Base-by-base conservation (phyloP, 1,284 basidiomycete genomes). In the Moesziomyces aphidis region DNA sequence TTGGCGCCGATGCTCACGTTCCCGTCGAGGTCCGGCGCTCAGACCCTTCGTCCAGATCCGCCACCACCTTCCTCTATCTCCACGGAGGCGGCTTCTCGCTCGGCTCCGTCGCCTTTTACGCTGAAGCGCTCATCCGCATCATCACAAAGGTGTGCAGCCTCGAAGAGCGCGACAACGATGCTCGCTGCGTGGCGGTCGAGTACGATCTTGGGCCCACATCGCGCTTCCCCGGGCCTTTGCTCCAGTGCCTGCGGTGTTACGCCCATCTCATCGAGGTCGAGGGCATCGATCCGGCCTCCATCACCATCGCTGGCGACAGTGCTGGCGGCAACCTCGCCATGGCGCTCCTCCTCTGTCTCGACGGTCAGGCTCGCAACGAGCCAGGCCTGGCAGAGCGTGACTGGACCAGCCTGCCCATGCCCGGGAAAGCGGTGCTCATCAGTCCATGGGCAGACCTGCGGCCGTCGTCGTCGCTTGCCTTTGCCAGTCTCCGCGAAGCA, bases 21-120 rank as follows among this genome's bases (percentile, higher is more conserved):
- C 63, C 71, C 19, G 65, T 67, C 51, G 57, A 72, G 24, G 60
- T 64, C 1, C 46, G 66, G 24, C 70, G 73, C 15, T 62, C 67
- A 28, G 72, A 71, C 31, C 62, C 64, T 3, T 57, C 59, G 5
- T 67, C 73, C 31, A 45, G 59, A 19, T 56, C 61, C 3, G 76
- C 79, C 7, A 72, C 78, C 3, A 82, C 80, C 3, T 61, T 84
- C 19, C 67, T 80, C 23, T 83, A 81, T 48, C 68, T 84, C 17
- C 83, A 84, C 51, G 83, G 83, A 28, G 83, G 83, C 26, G 83
- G 83, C 24, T 84, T 84, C 67, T 78, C 79, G 11, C 73, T 83
- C 15, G 83, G 82, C 59, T 80, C 78, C 28, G 82, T 83, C 22
- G 82, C 83, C 9, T 80, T 84, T 50, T 84, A 84, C 55, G 78